Base-by-base conservation (phyloP, 345 rosid species). In the Conringia planisiliqua region DNA sequence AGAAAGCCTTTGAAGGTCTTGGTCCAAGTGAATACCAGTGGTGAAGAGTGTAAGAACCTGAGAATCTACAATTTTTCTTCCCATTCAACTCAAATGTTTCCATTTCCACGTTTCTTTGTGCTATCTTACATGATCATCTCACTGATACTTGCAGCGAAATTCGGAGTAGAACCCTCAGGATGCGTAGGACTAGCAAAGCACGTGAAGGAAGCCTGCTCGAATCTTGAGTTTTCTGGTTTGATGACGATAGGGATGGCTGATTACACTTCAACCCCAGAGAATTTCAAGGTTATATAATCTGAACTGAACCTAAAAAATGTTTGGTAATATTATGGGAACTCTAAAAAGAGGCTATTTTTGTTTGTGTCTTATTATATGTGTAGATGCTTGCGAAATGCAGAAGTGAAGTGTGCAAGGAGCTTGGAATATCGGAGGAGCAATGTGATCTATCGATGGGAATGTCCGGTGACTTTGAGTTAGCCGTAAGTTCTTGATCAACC, bases 371-470 rank as follows among this genome's bases (percentile, higher is more conserved):
- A 26, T 7, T 47, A n/a, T 74, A 33, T 79, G 72, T 40, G 30
- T 83, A 95, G 98, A 81, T 92, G 73, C 83, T 95, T 78, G 86
- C 90, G 26, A 88, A 80, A 59, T 90, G 99, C 86, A 86, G 98
- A 86, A 88, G 82, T 54, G 97, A 95, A 83, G 87, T 95, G 26
- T 92, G 98, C 83, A 78, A 84, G 80, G 91, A 80, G 32, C 93
- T 95, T 58, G 90, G 79, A 59, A 83, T 95, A 48, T 86, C 86
- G 9, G 98, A 89, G 82, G 92, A 90, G 51, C 91, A 92, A 68
- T 95, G 97, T 68, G 96, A 90, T 52, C 88, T 95, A 62, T 95
- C 99, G 7, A 95, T 95, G 98, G 99, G 99, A 64, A 95, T 95
- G 99, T 95, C 97, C 0, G 75, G 85, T 67, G 98, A 95, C 83